Evolutionary conservation across 441 rosid species (phyloP).

Genomic region (Arabidopsis lyrata): DNA sequence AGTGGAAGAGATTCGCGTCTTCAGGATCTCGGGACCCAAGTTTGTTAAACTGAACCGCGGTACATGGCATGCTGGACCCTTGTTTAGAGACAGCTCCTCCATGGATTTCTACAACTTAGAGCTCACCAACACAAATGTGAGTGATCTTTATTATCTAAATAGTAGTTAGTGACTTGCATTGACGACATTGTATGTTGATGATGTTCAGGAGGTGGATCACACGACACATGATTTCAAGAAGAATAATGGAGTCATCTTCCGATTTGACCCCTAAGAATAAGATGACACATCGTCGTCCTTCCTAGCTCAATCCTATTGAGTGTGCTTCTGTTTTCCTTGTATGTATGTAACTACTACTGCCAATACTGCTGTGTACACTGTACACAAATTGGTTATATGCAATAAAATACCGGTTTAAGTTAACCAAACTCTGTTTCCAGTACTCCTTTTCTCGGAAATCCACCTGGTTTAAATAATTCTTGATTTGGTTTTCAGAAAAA

Average conservation of each 20-base stretch:
- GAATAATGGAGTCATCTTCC: conserved; percentile 58
- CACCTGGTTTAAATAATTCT: background rate
- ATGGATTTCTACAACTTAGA: conserved; percentile 90
- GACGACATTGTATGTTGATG: background rate
- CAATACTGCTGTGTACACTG: background rate
- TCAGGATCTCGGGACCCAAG: conserved; percentile 72
- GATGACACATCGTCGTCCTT: conserved; percentile 8
- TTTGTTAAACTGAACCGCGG: conserved; percentile 69
- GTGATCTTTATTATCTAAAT: background rate
- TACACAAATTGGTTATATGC: background rate
- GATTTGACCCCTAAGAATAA: conserved; percentile 2
- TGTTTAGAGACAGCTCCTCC: conserved; percentile 50
- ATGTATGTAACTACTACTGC: background rate
- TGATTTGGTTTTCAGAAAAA: background rate
- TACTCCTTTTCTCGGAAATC: background rate
- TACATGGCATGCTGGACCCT: conserved; percentile 91
- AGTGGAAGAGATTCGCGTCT: conserved; percentile 61
- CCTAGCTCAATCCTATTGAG: background rate
- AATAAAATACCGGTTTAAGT: too few species aligned
- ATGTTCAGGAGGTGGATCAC: conserved; percentile 70
- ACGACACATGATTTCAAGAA: conserved; percentile 60
- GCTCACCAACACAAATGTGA: conserved; percentile 80
- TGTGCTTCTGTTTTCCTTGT: background rate
- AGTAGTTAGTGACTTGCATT: background rate
- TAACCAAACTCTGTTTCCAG: too few species aligned